Percentiles rank a stretch among this genome's conserved stretches.
Evolutionary conservation across 1,139 yeast species (phyloP).

Genomic region (Suhomyces maxii): DNA sequence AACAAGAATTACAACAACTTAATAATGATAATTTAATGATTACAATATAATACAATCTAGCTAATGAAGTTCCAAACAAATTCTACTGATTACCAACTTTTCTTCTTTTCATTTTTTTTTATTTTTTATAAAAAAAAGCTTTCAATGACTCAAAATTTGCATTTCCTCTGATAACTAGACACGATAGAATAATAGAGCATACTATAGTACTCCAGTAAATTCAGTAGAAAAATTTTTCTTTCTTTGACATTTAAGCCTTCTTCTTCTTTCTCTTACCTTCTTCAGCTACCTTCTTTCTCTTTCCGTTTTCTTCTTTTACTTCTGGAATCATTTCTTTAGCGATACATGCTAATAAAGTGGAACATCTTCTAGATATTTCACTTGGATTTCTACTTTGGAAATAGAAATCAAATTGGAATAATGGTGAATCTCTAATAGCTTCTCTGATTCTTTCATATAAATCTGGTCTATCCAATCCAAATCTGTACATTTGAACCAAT

Average conservation of each 20-base stretch:
- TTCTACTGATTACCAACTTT: background rate
- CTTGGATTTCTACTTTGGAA: conserved; percentile 65
- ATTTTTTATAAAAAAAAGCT: too few species aligned
- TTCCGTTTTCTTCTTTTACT: conserved; percentile 16
- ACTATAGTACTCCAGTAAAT: too few species aligned
- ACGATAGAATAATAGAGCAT: background rate
- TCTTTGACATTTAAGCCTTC: background rate
- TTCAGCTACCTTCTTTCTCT: conserved; percentile 16
- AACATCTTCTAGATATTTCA: conserved; percentile 68
- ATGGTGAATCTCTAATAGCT: conserved; percentile 58
- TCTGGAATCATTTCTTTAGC: conserved; percentile 54
- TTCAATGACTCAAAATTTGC: background rate
- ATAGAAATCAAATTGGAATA: conserved; percentile 71
- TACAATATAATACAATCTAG: background rate
- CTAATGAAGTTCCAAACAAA: background rate
- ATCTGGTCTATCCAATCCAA: conserved; percentile 66
- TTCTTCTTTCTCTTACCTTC: conserved; percentile 11
- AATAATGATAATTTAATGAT: background rate
- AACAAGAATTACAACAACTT: background rate
- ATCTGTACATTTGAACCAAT: conserved; percentile 61
- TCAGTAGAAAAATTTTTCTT: too few species aligned
- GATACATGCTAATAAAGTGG: conserved; percentile 63
- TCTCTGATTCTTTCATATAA: conserved; percentile 63
- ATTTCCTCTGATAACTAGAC: background rate
- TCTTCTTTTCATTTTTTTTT: background rate